Evolutionary conservation across 768 basidiomycete genomes (phyloP).

Genomic region (Rhizopogon vinicolor): DNA sequence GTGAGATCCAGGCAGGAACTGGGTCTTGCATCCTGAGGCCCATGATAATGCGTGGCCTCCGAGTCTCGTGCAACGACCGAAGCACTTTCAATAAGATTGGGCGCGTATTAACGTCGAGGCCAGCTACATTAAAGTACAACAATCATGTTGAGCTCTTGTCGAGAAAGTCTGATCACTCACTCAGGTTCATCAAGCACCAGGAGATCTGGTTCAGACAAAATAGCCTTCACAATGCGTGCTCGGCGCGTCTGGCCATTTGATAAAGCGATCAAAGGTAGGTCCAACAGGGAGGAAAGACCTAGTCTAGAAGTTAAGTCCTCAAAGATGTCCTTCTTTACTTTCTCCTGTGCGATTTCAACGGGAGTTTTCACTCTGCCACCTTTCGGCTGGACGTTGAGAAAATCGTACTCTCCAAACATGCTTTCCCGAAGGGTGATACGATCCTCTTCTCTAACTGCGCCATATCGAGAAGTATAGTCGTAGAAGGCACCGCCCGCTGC

Average conservation of each 20-base stretch:
- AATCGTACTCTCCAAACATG: constrained; percentile 53
- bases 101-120: constrained; percentile 64
- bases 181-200: constrained; percentile 93
- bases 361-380: constrained; percentile 15
- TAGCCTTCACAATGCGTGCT: constrained; percentile 75
- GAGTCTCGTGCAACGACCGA: constrained; percentile 42
- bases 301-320: constrained; percentile 51
- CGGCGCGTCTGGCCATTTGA: constrained; percentile 91
- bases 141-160: neutral
- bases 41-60: constrained; percentile 57
- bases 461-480: constrained; percentile 92
- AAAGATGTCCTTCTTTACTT: constrained; percentile 35
- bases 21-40: constrained; percentile 67
- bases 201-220: constrained; percentile 67
- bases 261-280: constrained; percentile 78
- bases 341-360: constrained; percentile 21
- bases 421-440: constrained; percentile 68
- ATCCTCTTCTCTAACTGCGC: constrained; percentile 83
- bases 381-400: constrained; percentile 23
- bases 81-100: constrained; percentile 52
- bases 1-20: constrained; percentile 68
- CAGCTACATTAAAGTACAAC: constrained; percentile 45
- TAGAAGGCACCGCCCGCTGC: constrained; percentile 71
- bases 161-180: constrained; percentile 37
- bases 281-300: constrained; percentile 59